These are phyloP conservation scores for Phalaenopsis hybrid DNA, from an alignment of 116 monocot species.

Conservation along the genomic window DNA sequence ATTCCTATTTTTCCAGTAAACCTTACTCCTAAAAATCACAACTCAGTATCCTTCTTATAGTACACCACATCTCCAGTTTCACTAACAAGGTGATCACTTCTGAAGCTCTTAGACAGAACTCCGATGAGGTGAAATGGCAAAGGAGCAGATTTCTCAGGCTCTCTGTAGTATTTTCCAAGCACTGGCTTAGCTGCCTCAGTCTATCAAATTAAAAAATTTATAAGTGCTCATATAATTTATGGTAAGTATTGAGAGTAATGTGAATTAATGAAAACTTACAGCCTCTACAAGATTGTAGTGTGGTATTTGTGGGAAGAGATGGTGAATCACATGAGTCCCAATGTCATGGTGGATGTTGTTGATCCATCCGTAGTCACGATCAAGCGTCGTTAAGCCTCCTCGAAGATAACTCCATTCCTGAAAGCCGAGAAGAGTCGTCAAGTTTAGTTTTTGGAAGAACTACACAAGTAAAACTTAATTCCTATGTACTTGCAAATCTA, in stretches of 20 bases:
- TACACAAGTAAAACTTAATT: too few relatives aligned
- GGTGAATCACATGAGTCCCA: slow-evolving; percentile 93
- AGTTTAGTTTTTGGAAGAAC: too few relatives aligned
- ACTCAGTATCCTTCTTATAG: slow-evolving; percentile 39
- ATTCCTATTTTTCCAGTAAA: too few relatives aligned
- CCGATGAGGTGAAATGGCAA: slow-evolving; percentile 48
- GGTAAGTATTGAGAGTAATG: neutral
- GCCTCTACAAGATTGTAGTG: slow-evolving; percentile 87
- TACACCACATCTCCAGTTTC: slow-evolving; percentile 50
- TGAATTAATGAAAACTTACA: slow-evolving; percentile 29
- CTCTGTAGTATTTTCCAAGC: slow-evolving; percentile 58
- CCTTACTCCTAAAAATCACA: neutral
- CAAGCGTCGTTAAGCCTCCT: slow-evolving; percentile 79
- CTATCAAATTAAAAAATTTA: slow-evolving; percentile 6
- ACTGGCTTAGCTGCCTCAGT: slow-evolving; percentile 58
- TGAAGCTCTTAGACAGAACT: slow-evolving; percentile 35
- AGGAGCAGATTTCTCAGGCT: slow-evolving; percentile 52
- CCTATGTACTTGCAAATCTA: too few relatives aligned
- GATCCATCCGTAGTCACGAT: slow-evolving; percentile 86
- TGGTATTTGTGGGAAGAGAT: slow-evolving; percentile 88
- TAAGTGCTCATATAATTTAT: too few relatives aligned
- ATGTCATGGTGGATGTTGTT: slow-evolving; percentile 92
- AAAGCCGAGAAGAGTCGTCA: neutral
- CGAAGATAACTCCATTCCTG: slow-evolving; percentile 90
- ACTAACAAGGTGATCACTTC: slow-evolving; percentile 41